Percentiles rank a stretch among this genome's conserved stretches.
These are phyloP conservation scores for Monosporascus sp. DNA, from an alignment of 2,329 filamentous ascomycete species.

Conservation along the genomic window DNA sequence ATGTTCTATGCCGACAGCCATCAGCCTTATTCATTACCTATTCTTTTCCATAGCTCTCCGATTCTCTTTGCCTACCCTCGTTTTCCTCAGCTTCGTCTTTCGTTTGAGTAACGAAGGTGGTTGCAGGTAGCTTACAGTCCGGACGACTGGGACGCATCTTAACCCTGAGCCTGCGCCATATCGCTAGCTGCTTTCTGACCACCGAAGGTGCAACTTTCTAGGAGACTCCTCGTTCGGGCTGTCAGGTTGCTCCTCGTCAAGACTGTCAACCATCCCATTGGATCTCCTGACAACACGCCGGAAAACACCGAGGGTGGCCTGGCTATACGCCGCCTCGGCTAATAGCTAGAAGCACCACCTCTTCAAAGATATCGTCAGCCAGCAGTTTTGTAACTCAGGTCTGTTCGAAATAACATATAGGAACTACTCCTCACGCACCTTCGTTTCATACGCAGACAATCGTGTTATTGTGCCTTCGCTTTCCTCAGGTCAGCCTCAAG, in stretches of 20 bases:
- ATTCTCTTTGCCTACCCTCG: conserved; percentile 9
- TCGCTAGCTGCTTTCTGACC: not conserved
- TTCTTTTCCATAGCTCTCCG: conserved; percentile 6
- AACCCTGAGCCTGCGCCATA: not conserved
- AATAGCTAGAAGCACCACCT: not conserved
- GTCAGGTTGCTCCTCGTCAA: not conserved
- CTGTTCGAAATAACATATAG: not conserved
- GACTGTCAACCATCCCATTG: not conserved
- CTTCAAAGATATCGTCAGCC: not conserved
- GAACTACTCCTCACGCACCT: not conserved
- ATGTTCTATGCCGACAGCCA: not conserved
- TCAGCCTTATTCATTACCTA: conserved; percentile 1
- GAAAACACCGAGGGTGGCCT: not conserved
- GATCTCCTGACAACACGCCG: not conserved
- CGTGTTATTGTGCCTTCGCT: not conserved
- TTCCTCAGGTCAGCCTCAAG: conserved; percentile 3
- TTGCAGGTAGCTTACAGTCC: conserved; percentile 5
- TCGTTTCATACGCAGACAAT: conserved; percentile 8
- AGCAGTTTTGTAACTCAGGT: not conserved
- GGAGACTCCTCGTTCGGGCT: not conserved
- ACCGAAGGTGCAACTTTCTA: not conserved
- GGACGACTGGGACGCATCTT: not conserved
- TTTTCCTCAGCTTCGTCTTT: conserved; percentile 7
- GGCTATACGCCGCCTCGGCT: not conserved
- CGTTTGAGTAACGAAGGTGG: conserved; percentile 6